Conservation (phyloP, 495 filamentous ascomycete species). For the Letharia lupina region DNA sequence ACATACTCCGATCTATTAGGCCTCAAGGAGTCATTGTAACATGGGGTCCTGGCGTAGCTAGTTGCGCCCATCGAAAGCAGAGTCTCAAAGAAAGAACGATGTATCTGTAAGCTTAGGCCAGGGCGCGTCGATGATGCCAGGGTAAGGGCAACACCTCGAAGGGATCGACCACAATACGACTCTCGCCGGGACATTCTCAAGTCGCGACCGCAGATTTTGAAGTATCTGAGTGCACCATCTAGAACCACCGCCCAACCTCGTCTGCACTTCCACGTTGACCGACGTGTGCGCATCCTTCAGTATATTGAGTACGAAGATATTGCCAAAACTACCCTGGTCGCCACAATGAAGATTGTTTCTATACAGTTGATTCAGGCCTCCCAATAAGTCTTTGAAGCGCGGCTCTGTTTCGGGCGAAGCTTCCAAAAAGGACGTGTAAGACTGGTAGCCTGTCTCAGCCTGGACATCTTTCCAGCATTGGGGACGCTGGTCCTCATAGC, state of each 20-base stretch:
- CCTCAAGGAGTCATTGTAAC: no score
- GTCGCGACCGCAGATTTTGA: not conserved
- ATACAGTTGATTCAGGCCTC: not conserved
- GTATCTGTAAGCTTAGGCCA: not conserved
- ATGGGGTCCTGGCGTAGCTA: not conserved
- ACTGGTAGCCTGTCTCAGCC: not conserved
- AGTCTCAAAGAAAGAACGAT: not conserved
- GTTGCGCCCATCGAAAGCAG: not conserved
- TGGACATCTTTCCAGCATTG: not conserved
- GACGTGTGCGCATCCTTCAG: not conserved
- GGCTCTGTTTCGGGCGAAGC: not conserved
- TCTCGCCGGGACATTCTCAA: not conserved
- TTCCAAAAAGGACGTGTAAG: not conserved
- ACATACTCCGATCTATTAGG: not conserved
- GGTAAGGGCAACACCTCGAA: not conserved
- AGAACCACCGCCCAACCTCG: not conserved
- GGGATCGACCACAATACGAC: not conserved
- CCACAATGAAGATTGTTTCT: not conserved
- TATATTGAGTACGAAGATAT: not conserved
- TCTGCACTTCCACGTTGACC: not conserved
- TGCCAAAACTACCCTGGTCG: not conserved
- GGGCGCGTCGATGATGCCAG: not conserved
- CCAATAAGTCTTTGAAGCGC: not conserved
- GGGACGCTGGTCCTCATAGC: not conserved
- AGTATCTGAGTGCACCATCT: not conserved